A percentile compares a stretch with the other conserved stretches of the same genome.
Evolutionary conservation across 148 eudicot genomes (phyloP).

Genomic region (Agrostemma githago): DNA sequence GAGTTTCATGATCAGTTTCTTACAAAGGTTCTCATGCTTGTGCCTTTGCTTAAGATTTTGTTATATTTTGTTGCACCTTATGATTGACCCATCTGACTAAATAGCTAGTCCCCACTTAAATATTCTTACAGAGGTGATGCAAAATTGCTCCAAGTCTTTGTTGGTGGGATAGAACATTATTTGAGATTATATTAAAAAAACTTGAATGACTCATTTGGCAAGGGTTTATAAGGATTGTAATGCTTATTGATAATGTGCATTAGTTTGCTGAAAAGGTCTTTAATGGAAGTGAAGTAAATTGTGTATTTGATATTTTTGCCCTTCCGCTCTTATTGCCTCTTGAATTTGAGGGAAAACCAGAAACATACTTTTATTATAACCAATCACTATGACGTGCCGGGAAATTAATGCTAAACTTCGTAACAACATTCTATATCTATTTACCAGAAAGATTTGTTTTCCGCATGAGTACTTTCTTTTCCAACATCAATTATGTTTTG

Average conservation of each 20-base stretch:
- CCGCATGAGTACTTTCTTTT: neutral
- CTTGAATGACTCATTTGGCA: neutral
- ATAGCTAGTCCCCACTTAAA: neutral
- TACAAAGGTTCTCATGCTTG: slow-evolving; percentile 58
- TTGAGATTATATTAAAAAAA: neutral
- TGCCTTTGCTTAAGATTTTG: neutral
- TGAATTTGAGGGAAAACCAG: neutral
- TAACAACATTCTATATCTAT: neutral
- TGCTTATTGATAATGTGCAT: neutral
- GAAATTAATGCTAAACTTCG: neutral
- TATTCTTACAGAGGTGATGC: neutral
- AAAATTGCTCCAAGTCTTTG: neutral
- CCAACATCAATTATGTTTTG: neutral
- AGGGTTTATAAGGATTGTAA: neutral
- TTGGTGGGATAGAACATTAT: neutral
- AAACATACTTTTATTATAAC: neutral
- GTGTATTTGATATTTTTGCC: neutral
- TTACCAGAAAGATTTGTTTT: neutral
- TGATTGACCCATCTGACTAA: slow-evolving; percentile 1
- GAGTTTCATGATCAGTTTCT: slow-evolving; percentile 84
- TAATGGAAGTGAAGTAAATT: neutral
- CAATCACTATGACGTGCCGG: neutral
- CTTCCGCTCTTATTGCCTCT: neutral
- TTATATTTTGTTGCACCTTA: neutral
- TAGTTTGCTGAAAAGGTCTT: neutral